These are phyloP conservation scores for Scedosporium boydii DNA, from an alignment of 2,329 filamentous ascomycete genomes.

Conservation along the genomic window DNA sequence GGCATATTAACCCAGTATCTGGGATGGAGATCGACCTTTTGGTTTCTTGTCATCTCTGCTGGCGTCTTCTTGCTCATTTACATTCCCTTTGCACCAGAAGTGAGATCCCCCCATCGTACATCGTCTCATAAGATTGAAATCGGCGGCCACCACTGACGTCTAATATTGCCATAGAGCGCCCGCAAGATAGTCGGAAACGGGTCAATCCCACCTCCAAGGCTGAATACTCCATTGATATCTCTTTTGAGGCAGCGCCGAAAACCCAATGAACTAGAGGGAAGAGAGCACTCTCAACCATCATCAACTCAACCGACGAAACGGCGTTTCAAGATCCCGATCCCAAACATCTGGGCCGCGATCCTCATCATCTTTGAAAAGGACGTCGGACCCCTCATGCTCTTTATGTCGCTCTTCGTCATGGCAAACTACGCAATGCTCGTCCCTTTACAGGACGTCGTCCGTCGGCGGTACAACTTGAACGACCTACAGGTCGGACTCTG, in stretches of 20 bases:
- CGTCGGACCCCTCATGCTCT: conserved; percentile 33
- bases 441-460: conserved; percentile 33
- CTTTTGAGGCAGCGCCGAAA: not conserved
- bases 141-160: conserved; percentile 16
- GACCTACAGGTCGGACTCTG: conserved; percentile 44
- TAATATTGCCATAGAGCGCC: conserved; percentile 46
- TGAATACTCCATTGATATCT: conserved; percentile 14
- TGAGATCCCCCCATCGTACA: conserved; percentile 10
- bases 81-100: not conserved
- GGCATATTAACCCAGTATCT: conserved; percentile 46
- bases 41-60: conserved; percentile 45
- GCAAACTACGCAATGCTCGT: conserved; percentile 39
- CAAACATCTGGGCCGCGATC: conserved; percentile 31
- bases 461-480: conserved; percentile 47
- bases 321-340: conserved; percentile 8
- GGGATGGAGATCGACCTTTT: conserved; percentile 53
- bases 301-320: not conserved
- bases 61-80: conserved; percentile 25
- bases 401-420: conserved; percentile 34
- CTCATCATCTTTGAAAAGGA: conserved; percentile 31
- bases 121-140: too few relatives aligned
- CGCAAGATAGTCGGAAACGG: conserved; percentile 42
- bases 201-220: conserved; percentile 28
- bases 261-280: not conserved
- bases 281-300: not conserved